Base-by-base conservation (phyloP, 257 asterid species). In the Gentiana macrophylla region DNA sequence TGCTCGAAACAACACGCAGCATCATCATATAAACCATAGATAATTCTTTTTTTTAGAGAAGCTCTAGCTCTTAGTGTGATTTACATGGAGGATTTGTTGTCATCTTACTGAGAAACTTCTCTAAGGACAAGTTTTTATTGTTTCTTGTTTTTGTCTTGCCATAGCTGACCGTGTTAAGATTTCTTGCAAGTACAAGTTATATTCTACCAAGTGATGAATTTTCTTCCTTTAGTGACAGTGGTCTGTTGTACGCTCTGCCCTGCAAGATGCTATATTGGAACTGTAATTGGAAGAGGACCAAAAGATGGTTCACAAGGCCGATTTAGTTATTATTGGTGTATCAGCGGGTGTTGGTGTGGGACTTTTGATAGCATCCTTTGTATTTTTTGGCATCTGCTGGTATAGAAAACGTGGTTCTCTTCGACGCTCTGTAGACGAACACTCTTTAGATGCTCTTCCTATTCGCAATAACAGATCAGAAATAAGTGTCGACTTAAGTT, bases 341-440 rank as follows among this genome's bases (percentile, higher is more conserved):
- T 78, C 85, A 45, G 94, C 74, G 60, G 99, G 97, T 56, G 69
- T 81, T 76, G 83, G 94, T 38, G 80, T 63, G 52, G 94, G 97
- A 13, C 50, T 81, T 72, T 77, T 92, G 61, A 70, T 82, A 60
- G 94, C 97, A 34, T 60, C 67, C 32, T 86, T 92, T 35, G 77
- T 71, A 43, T 79, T 81, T 63, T 70, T 83, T 59, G 90, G 77
- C 60, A 61, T 83, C 60, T 70, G 84, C 49, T 85, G 94, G 94
- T 88, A 71, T 79, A 92, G 74, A 66, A 81, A 57, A 57, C 86
- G 64, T 32, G 68, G 80, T 52, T 65, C 35, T 61, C 79, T 69
- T 62, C 64, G 67, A 36, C 77, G 59, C 55, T 69, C 70, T 67
- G 59, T 78, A 46, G 83, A 69, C 56, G 96, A 83, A 9, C 71